Conservation (phyloP, 192 early-diverging fungal genomes). For the Coemansia sp. region DNA sequence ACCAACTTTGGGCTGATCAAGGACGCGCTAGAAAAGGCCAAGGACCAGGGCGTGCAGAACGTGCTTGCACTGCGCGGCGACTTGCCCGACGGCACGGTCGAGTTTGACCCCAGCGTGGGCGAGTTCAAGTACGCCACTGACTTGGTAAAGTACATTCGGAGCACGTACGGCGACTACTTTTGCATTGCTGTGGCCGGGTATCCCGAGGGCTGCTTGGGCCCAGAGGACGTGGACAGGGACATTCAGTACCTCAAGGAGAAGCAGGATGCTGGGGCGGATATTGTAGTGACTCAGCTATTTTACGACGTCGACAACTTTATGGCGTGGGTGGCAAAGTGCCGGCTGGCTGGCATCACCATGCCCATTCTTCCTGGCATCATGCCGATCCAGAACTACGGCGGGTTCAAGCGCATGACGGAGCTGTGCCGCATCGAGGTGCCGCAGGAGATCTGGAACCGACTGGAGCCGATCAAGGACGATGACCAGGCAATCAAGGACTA, state of each 20-base stretch:
- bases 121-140: conserved; percentile 89
- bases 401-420: conserved; percentile 91
- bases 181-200: conserved; percentile 96
- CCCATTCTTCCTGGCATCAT: conserved; percentile 96
- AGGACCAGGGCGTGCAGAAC: conserved; percentile 93
- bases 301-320: conserved; percentile 90
- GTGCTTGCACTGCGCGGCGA: conserved; percentile 97
- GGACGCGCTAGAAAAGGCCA: conserved; percentile 83
- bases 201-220: conserved; percentile 92
- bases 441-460: conserved; percentile 74
- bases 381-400: conserved; percentile 93
- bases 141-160: conserved; percentile 88
- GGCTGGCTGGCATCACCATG: conserved; percentile 74
- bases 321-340: conserved; percentile 75
- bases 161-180: conserved; percentile 91
- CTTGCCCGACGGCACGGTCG: conserved; percentile 79
- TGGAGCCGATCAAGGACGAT: conserved; percentile 98
- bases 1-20: conserved; percentile 91
- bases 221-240: conserved; percentile 74
- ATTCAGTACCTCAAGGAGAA: conserved; percentile 82
- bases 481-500: conserved; percentile 97
- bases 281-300: conserved; percentile 94
- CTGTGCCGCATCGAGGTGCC: conserved; percentile 90
- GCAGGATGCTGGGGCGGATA: conserved; percentile 90
- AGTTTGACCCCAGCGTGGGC: conserved; percentile 82